Evolutionary conservation across 1,284 basidiomycete genomes (phyloP), one percentile per base, ranked within the genome.

Genomic region (Polyporus tsugae): DNA sequence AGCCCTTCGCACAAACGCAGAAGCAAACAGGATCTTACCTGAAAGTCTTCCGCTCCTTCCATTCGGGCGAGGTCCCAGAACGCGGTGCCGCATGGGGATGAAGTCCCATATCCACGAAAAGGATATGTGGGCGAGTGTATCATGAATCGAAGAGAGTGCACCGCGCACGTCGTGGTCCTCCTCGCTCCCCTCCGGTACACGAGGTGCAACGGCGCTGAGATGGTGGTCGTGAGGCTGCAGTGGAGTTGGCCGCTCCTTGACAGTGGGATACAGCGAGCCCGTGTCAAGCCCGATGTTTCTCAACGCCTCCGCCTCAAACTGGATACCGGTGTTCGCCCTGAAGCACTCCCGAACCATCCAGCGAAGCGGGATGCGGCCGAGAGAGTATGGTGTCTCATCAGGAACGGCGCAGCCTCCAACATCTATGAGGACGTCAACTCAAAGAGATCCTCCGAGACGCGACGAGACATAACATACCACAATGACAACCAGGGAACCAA

Each of bases 321-420:
- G 77, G 61, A 84, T 80, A 36, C 82, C 82, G 13, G 77, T 79
- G 29, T 79, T 73, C 7, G 73, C 70, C 42, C 68, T 71, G 82
- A 89, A 87, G 73, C 84, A 85, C 75, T 90, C 81, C 49, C 89
- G 84, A 58, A 90, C 82, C 89, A 91, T 90, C 89, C 89, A 90
- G 1, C 88, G 84, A 10, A 90, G 81, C 25, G 89, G 81, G 65
- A 90, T 89, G 62, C 87, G 84, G 3, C 88, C 86, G 15, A 90
- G 83, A 39, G 83, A 85, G 72, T 88, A 79, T 2, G 80, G 81
- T 2, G 82, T 85, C 41, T 80, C 81, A 75, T 90, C 88, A 35
- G 78, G 77, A 0, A 89, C 88, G 1, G 85, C 84, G 13, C 88
- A 85, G 29, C 87, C 87, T n/a, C 85, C 86, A 52, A 87, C 79